Conservation (phyloP, 805 yeast genomes). For the Metschnikowia lunata region DNA sequence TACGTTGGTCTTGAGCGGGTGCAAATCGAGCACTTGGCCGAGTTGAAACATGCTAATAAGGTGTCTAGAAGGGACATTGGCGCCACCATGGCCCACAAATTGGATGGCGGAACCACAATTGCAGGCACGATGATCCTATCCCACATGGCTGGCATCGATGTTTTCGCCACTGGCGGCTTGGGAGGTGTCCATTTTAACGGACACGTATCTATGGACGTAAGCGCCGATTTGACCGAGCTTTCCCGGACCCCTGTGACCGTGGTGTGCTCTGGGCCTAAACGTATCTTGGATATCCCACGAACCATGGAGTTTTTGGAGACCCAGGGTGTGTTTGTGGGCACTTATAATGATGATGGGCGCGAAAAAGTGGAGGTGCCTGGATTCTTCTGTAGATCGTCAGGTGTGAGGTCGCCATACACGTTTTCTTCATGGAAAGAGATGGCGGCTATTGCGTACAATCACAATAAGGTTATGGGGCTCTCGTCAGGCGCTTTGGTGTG, state of each 20-base stretch:
- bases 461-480: slow-evolving; percentile 43
- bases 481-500: slow-evolving; percentile 73
- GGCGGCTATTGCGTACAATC: slow-evolving; percentile 54
- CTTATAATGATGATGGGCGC: slow-evolving; percentile 50
- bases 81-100: slow-evolving; percentile 53
- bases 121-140: slow-evolving; percentile 86
- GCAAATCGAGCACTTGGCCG: slow-evolving; percentile 52
- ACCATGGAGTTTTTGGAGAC: slow-evolving; percentile 88
- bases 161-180: slow-evolving; percentile 90
- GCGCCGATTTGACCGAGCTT: slow-evolving; percentile 84
- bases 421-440: slow-evolving; percentile 53
- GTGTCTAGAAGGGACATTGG: slow-evolving; percentile 81
- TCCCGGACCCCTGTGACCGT: slow-evolving; percentile 81
- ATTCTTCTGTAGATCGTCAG: slow-evolving; percentile 73
- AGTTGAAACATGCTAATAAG: slow-evolving; percentile 42
- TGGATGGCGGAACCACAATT: slow-evolving; percentile 87
- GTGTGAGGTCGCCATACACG: slow-evolving; percentile 63
- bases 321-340: slow-evolving; percentile 83
- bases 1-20: slow-evolving; percentile 54
- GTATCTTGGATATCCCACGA: slow-evolving; percentile 72
- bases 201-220: slow-evolving; percentile 68
- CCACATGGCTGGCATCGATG: slow-evolving; percentile 67
- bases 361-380: slow-evolving; percentile 60
- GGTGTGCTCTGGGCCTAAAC: slow-evolving; percentile 91
- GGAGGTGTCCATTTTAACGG: slow-evolving; percentile 90